Evolutionary conservation across 805 yeast species (phyloP), one percentile per base, ranked within the genome.

Genomic region (Zygotorulaspora florentina): DNA sequence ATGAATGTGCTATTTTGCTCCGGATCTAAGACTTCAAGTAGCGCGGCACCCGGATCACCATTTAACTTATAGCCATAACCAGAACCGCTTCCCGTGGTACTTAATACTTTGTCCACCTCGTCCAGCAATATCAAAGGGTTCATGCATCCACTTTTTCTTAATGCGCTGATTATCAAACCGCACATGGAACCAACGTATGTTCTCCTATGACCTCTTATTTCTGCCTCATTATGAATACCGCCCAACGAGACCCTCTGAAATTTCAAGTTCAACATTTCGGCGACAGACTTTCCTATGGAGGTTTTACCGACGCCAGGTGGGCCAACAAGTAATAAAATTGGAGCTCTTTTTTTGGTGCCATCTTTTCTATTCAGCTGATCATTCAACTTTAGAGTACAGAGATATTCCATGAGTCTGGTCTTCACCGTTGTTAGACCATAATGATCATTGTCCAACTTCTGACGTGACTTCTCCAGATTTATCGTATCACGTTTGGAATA

Each of bases 271-370:
- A 88, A 66, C 4, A 91, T 79, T 9, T 72, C 67, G 1, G 96
- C 95, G 39, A 88, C 79, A 0, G 95, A 85, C 58, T 81, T 80
- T 3, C 96, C 96, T 46, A 88, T 70, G 1, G 93, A 83, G 0
- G 96, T 88, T 63, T 88, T 88, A 25, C 96, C 96, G 11, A 87
- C 93, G 30, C 96, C 96, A 0, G 96, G 96, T 9, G 96, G 96
- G 0, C 96, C 96, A 5, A 87, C 87, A 46, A 88, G 73, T 64
- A 88, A 71, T 35, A 88, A 65, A 36, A 88, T 87, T 6, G 96
- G 96, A 1, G 95, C 53, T 29, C 37, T 47, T 16, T 42, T 33
- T 29, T 40, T 37, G 8, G 18, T 33, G n/a, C 39, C 40, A 7
- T 25, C 30, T n/a, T 30, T 43, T n/a, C 53, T 56, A 20, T 59